Evolutionary conservation across 1,284 basidiomycete genomes (phyloP).

Genomic region (Boletellus sp.): DNA sequence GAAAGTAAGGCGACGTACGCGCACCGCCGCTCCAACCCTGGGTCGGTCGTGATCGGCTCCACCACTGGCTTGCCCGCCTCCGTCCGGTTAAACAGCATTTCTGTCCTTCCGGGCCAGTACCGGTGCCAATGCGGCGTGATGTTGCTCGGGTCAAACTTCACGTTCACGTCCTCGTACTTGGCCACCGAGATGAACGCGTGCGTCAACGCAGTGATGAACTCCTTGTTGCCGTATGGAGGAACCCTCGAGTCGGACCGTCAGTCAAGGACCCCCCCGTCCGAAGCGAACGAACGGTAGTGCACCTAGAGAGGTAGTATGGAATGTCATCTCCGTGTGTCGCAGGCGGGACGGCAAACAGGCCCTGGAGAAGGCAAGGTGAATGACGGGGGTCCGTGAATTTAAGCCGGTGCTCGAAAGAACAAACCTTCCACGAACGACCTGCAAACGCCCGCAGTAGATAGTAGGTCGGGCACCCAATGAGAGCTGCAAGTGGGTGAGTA

Average conservation of each 20-base stretch:
- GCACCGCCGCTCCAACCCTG: slow-evolving; percentile 18
- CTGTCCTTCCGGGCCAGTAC: slow-evolving; percentile 14
- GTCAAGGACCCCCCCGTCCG: no score
- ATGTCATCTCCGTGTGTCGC: slow-evolving; percentile 11
- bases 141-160: slow-evolving; percentile 15
- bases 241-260: no score
- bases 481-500: no score
- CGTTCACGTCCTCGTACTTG: slow-evolving; percentile 19
- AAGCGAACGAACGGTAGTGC: not conserved
- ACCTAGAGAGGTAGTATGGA: slow-evolving; percentile 21
- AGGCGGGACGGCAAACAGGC: slow-evolving; percentile 24
- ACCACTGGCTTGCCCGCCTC: slow-evolving; percentile 14
- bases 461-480: slow-evolving; percentile 17
- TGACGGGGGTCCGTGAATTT: no score
- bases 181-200: slow-evolving; percentile 24
- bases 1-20: slow-evolving; percentile 12
- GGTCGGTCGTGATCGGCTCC: slow-evolving; percentile 13
- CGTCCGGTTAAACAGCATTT: slow-evolving; percentile 31
- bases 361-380: slow-evolving; percentile 4
- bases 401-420: not conserved
- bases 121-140: slow-evolving; percentile 22
- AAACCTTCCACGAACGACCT: slow-evolving; percentile 21
- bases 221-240: slow-evolving; percentile 18
- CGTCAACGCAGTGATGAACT: slow-evolving; percentile 25
- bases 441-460: slow-evolving; percentile 16